Evolutionary conservation across 768 basidiomycete species (phyloP).

Genomic region (Cantharellus anzutake): DNA sequence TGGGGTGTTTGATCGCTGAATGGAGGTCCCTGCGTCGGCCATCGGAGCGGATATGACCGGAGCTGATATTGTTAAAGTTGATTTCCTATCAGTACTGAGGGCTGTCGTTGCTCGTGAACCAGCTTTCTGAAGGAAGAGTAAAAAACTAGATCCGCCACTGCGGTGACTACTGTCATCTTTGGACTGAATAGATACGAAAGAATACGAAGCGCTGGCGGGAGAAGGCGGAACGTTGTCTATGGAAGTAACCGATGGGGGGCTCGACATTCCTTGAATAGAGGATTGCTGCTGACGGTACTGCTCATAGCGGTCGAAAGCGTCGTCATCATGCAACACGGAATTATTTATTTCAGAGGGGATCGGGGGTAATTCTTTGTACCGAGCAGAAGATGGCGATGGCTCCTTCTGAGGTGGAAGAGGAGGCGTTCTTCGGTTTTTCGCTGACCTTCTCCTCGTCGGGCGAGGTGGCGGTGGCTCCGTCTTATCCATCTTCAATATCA

Average conservation of each 20-base stretch:
- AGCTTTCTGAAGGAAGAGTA: no score
- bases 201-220: background rate
- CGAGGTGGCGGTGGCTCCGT: constrained; percentile 24
- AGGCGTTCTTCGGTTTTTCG: constrained; percentile 17
- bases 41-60: background rate
- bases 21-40: background rate
- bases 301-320: constrained; percentile 83
- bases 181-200: background rate
- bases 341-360: constrained; percentile 16
- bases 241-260: constrained; percentile 6
- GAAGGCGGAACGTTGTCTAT: background rate
- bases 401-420: constrained; percentile 8
- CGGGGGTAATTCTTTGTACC: constrained; percentile 9
- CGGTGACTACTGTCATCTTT: no score
- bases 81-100: no score
- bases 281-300: constrained; percentile 36
- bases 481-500: constrained; percentile 49
- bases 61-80: constrained; percentile 6
- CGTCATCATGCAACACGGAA: constrained; percentile 35
- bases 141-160: no score
- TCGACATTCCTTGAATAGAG: constrained; percentile 33
- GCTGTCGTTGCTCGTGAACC: no score
- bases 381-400: constrained; percentile 12
- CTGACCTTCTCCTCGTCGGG: constrained; percentile 11
- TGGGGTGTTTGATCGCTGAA: constrained; percentile 29